Conservation (phyloP, 2,329 filamentous ascomycete genomes). For the Paraphoma sp. region DNA sequence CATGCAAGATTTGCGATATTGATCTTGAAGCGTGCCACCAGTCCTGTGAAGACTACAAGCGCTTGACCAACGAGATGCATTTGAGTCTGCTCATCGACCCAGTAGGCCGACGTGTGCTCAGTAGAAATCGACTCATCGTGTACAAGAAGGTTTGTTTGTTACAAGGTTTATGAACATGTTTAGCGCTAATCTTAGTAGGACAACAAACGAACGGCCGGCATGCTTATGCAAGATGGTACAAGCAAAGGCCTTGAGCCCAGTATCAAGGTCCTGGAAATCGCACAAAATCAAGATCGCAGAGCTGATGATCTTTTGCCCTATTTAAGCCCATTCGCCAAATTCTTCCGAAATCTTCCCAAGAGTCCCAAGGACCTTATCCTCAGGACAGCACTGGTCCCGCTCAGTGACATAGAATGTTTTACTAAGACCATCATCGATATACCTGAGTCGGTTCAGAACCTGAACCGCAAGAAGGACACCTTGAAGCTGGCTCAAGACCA, state of each 20-base stretch:
- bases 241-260: constrained; percentile 70
- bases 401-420: constrained; percentile 83
- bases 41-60: constrained; percentile 79
- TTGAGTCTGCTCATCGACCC: constrained; percentile 78
- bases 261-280: constrained; percentile 81
- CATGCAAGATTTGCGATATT: constrained; percentile 80
- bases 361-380: constrained; percentile 71
- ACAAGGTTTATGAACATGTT: not conserved
- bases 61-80: constrained; percentile 82
- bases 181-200: constrained; percentile 57
- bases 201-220: constrained; percentile 80
- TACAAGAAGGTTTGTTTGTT: constrained; percentile 68
- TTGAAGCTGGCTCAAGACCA: constrained; percentile 69
- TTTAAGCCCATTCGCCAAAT: constrained; percentile 70
- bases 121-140: constrained; percentile 76
- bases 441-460: constrained; percentile 49
- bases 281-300: constrained; percentile 71
- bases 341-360: constrained; percentile 72
- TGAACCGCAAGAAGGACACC: constrained; percentile 61
- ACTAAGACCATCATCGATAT: constrained; percentile 70
- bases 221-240: constrained; percentile 78
- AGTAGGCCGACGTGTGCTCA: constrained; percentile 80
- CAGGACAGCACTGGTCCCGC: constrained; percentile 71
- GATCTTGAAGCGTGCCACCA: constrained; percentile 83
- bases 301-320: constrained; percentile 89